Evolutionary conservation across 768 basidiomycete species (phyloP), one percentile per base, ranked within the genome.

Genomic region (Cubamyces lactineus): DNA sequence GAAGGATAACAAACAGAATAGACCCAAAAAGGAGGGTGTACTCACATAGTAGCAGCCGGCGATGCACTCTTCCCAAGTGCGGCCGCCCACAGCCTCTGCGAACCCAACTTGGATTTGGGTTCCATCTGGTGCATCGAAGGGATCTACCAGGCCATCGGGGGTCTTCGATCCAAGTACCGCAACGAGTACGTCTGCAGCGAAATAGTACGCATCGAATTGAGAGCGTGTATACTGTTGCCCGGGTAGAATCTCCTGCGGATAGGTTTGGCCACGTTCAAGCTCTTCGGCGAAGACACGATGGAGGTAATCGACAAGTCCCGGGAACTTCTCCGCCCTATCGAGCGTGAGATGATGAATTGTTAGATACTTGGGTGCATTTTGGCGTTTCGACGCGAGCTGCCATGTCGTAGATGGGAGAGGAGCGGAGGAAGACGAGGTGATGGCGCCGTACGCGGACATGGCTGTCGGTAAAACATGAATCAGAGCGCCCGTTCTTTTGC

Each of bases 21-120:
- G 15, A 17, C 53, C 34, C 15, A 30, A 26, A 15, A 19, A 13
- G 17, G 19, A 28, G 53, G 26, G 16, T 30, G 28, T 34, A 78
- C 85, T 61, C 73, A 90, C 89, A 70, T 93, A 92, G 78, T 90
- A 92, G 70, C 82, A 89, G 3, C 91, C 94, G 24, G 85, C 88
- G 13, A 95, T 74, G 67, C 84, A 86, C 16, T 85, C 83, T 62
- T 84, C 80, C 91, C 91, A 94, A 16, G 76, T 63, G 64, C 86
- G 77, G 9, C 79, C 82, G 7, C 70, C 76, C 38, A 79, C 73
- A n/a, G 79, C 83, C 7, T 69, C 70, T 49, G 84, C 80, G 9
- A 88, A 68, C 48, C 72, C 70, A 21, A 70, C 34, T 66, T 34
- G 66, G 71, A 23, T 52, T 62, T 23, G 62, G 57, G 41, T 51